These are phyloP conservation scores for Amphicarpaea edgeworthii DNA, from an alignment of 306 rosid species.

Conservation along the genomic window DNA sequence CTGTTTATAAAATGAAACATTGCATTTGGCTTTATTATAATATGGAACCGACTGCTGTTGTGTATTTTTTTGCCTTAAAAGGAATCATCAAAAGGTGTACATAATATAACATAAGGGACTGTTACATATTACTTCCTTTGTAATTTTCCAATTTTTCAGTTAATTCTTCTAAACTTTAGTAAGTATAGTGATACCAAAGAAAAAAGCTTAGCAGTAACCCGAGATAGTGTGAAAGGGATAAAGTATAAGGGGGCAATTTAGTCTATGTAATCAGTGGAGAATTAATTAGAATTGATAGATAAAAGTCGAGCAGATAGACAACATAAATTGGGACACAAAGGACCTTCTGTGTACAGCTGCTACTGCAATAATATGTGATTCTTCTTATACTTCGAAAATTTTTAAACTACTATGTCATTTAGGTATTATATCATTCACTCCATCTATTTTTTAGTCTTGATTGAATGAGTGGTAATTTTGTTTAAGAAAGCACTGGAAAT, in stretches of 20 bases:
- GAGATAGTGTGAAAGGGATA: not conserved
- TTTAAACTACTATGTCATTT: slow-evolving; percentile 1
- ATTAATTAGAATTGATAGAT: not conserved
- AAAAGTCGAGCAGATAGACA: not conserved
- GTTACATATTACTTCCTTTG: not conserved
- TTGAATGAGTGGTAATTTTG: not conserved
- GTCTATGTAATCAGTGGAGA: not conserved
- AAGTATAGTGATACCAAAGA: not conserved
- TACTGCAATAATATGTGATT: not conserved
- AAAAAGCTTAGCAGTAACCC: not conserved
- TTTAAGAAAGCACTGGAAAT: slow-evolving; percentile 9
- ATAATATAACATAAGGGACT: not conserved
- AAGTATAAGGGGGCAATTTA: slow-evolving; percentile 11
- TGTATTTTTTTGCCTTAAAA: slow-evolving; percentile 6
- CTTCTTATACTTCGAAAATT: not conserved
- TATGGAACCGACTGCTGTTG: not conserved
- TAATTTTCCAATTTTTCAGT: not conserved
- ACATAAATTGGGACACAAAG: not conserved
- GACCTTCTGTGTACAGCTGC: not conserved
- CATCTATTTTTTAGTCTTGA: slow-evolving; percentile 4
- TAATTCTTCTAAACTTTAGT: not conserved
- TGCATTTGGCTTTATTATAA: slow-evolving; percentile 30
- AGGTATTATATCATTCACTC: not conserved
- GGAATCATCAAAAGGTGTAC: slow-evolving; percentile 12
- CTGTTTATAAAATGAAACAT: slow-evolving; percentile 18